phyloP scores from a whole-genome alignment of 441 rosid genomes.

The Rhodomyrtus psidioides region DNA sequence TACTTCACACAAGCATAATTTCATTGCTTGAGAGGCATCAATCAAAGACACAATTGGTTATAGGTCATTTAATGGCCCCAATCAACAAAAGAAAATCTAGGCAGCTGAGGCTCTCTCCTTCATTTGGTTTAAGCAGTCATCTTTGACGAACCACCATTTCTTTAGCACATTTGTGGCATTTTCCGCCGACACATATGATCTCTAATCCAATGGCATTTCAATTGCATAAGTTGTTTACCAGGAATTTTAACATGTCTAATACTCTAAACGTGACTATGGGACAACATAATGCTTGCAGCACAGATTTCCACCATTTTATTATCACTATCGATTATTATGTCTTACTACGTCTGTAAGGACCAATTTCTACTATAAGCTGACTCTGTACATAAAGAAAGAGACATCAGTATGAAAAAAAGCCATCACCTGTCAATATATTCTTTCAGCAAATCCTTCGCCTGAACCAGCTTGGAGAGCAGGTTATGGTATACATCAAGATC shows the following conservation, averaged over 20 bases:
- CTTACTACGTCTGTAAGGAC: background rate
- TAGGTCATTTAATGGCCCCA: too few relatives aligned
- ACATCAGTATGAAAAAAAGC: background rate
- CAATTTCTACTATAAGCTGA: background rate
- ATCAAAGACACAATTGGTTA: too few relatives aligned
- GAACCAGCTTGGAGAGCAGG: conserved; percentile 89
- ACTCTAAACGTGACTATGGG: background rate
- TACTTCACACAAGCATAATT: background rate
- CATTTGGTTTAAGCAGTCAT: background rate
- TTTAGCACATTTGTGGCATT: background rate
- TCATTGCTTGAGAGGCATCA: background rate
- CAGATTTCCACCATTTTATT: background rate
- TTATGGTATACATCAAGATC: conserved; percentile 97
- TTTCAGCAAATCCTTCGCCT: conserved; percentile 89
- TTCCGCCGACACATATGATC: too few relatives aligned
- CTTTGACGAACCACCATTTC: background rate
- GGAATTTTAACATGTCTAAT: background rate
- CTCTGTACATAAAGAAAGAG: background rate
- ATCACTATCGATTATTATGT: background rate
- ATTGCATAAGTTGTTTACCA: background rate
- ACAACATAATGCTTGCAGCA: background rate
- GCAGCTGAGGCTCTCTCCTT: background rate
- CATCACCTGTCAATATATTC: conserved; percentile 87
- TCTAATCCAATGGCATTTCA: background rate
- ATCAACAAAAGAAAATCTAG: background rate